phyloP scores from a whole-genome alignment of 2,329 filamentous ascomycete species.

The Venturia pyrina region DNA sequence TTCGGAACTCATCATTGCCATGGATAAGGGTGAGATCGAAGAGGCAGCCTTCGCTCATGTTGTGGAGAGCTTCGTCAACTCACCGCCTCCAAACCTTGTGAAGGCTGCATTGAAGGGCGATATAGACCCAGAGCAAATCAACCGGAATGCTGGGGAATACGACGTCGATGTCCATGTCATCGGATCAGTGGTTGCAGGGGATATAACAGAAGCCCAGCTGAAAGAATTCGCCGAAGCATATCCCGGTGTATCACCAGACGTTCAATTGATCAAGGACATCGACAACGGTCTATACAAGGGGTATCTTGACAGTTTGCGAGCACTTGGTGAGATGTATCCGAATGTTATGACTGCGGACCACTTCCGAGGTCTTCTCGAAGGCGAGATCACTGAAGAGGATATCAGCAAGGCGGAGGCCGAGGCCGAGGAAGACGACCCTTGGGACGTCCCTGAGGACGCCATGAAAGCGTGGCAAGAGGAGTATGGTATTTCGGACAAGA shows the following conservation, averaged over 20 bases:
- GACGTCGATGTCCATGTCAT: background rate
- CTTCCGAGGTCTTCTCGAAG: background rate
- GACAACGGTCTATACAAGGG: background rate
- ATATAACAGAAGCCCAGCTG: background rate
- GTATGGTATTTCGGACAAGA: background rate
- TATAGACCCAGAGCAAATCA: background rate
- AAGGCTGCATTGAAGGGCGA: background rate
- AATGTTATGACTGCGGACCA: background rate
- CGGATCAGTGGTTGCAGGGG: background rate
- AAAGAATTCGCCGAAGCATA: background rate
- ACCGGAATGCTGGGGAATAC: background rate
- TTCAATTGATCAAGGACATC: background rate
- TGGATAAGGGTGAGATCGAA: background rate
- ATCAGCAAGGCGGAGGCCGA: background rate
- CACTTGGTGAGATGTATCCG: background rate
- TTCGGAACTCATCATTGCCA: background rate
- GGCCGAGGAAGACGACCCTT: background rate
- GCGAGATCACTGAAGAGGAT: background rate
- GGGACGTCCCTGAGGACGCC: background rate
- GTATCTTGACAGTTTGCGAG: background rate
- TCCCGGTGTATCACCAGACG: background rate
- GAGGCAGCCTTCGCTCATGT: background rate
- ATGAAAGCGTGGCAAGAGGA: constrained; percentile 6
- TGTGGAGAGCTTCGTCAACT: background rate
- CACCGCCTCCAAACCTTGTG: background rate